A percentile compares a stretch with the other conserved stretches of the same genome.
Conservation (phyloP, 2,329 filamentous ascomycete genomes). For the Dryadomyces sulphureus region DNA sequence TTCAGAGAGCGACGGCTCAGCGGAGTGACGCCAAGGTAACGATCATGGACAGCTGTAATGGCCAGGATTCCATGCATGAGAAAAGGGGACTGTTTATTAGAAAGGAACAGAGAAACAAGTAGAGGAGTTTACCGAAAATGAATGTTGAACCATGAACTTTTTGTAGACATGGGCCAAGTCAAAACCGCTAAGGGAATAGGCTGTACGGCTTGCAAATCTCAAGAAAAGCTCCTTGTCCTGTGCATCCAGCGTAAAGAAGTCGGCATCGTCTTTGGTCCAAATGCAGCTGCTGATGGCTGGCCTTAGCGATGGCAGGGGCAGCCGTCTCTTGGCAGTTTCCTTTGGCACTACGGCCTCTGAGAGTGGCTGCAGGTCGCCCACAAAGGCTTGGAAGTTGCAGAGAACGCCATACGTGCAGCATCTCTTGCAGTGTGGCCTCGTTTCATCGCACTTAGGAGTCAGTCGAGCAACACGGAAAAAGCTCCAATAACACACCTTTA, state of each 20-base stretch:
- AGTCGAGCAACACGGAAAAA: background rate
- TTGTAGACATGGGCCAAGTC: slow-evolving; percentile 7
- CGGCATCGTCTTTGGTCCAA: slow-evolving; percentile 17
- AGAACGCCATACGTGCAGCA: slow-evolving; percentile 27
- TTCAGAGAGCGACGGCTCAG: slow-evolving; percentile 16
- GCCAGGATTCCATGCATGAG: slow-evolving; percentile 31
- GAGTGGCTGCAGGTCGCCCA: slow-evolving; percentile 23
- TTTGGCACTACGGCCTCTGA: slow-evolving; percentile 12
- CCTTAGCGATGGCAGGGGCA: background rate
- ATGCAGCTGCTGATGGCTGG: slow-evolving; percentile 10
- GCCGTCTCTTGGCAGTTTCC: background rate
- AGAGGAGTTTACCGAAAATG: slow-evolving; percentile 22
- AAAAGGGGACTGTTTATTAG: slow-evolving; percentile 21
- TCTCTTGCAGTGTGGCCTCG: slow-evolving; percentile 25
- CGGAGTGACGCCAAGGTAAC: slow-evolving; percentile 15
- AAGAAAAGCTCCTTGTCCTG: slow-evolving; percentile 2
- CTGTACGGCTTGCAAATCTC: slow-evolving; percentile 2
- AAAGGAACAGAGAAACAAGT: background rate
- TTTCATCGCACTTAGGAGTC: slow-evolving; percentile 28
- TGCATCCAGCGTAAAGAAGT: slow-evolving; percentile 1
- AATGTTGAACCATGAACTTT: slow-evolving; percentile 17
- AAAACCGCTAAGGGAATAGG: background rate
- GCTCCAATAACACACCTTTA: slow-evolving; percentile 23
- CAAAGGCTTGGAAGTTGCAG: slow-evolving; percentile 25
- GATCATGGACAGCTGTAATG: slow-evolving; percentile 25